Evolutionary conservation across 257 asterid species (phyloP).

Genomic region (Solanum boliviense): DNA sequence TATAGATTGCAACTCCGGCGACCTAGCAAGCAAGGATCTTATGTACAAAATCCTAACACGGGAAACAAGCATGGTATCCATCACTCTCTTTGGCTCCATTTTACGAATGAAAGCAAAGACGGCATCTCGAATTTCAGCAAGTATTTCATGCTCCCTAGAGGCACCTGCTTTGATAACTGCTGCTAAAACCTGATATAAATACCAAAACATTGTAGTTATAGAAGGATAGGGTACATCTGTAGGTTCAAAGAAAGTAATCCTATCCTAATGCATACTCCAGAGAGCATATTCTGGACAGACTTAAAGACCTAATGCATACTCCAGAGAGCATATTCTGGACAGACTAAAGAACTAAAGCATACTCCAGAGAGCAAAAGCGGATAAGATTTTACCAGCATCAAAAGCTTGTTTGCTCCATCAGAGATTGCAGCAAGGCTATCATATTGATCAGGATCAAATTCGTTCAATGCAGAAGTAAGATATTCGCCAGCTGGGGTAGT

Average conservation of each 20-base stretch:
- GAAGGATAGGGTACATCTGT: neutral
- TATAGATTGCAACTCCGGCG: constrained; percentile 96
- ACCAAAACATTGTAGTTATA: constrained; percentile 15
- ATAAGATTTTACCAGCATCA: constrained; percentile 69
- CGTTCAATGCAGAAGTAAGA: constrained; percentile 87
- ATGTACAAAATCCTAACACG: constrained; percentile 98
- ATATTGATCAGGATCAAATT: constrained; percentile 94
- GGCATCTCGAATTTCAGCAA: constrained; percentile 97
- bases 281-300: neutral
- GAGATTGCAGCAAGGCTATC: constrained; percentile 97
- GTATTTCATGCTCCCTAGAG: constrained; percentile 98
- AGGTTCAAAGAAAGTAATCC: neutral
- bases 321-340: neutral
- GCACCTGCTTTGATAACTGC: constrained; percentile 99
- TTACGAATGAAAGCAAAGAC: constrained; percentile 91
- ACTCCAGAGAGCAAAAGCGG: neutral
- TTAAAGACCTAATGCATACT: neutral
- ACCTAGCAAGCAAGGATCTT: constrained; percentile 93
- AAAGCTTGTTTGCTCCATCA: constrained; percentile 98
- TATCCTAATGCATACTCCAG: neutral
- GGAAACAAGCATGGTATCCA: constrained; percentile 99
- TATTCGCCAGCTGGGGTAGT: constrained; percentile 98
- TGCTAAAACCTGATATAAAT: constrained; percentile 72
- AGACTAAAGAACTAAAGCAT: neutral
- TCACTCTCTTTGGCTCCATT: constrained; percentile 95